phyloP scores from a whole-genome alignment of 2,329 filamentous ascomycete species.

The Colletotrichum navitas region DNA sequence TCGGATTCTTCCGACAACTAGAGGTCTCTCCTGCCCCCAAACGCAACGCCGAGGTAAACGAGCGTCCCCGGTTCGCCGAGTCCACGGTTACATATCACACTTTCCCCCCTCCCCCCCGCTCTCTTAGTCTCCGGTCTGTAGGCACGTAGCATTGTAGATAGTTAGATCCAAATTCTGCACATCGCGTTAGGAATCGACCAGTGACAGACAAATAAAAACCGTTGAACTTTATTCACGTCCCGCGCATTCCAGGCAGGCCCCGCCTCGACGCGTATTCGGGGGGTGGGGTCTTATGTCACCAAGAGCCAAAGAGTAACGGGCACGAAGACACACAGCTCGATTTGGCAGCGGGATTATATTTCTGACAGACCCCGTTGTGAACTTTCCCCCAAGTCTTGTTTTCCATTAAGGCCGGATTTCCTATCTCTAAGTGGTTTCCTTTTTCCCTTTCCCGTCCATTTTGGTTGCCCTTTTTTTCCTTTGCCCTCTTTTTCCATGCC shows the following conservation, averaged over 20 bases:
- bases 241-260: too few relatives aligned
- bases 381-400: not conserved
- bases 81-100: not conserved
- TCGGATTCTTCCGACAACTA: not conserved
- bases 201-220: too few relatives aligned
- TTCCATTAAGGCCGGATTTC: not conserved
- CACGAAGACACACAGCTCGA: not conserved
- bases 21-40: too few relatives aligned
- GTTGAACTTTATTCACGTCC: too few relatives aligned
- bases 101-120: not conserved
- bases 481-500: not conserved
- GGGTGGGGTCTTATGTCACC: not conserved
- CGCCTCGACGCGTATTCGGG: too few relatives aligned
- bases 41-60: not conserved
- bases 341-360: not conserved
- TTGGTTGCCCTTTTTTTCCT: not conserved
- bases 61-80: not conserved
- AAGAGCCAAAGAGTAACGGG: not conserved
- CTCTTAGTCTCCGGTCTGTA: too few relatives aligned
- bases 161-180: too few relatives aligned
- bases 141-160: too few relatives aligned
- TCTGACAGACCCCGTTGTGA: not conserved
- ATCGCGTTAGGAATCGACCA: too few relatives aligned
- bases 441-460: not conserved
- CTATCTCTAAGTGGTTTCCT: not conserved